These are phyloP conservation scores for Ramichloridium luteum DNA, from an alignment of 2,329 filamentous ascomycete genomes.

Conservation along the genomic window DNA sequence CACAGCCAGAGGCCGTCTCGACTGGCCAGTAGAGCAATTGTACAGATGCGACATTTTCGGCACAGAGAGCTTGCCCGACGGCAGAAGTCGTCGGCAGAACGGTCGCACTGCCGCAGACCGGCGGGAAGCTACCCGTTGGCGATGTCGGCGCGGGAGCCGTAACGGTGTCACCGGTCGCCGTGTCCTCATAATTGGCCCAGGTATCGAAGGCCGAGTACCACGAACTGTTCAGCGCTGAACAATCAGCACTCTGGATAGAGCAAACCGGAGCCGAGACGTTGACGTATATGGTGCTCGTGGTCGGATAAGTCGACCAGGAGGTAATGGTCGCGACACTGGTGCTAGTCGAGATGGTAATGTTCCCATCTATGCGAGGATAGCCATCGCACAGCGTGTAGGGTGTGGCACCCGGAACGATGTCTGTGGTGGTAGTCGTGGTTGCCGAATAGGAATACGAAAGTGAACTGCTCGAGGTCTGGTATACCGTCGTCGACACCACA, in stretches of 20 bases:
- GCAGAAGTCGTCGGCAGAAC: neutral
- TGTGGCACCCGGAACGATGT: neutral
- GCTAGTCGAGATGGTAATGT: conserved; percentile 6
- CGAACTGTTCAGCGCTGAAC: conserved; percentile 4
- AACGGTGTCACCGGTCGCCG: neutral
- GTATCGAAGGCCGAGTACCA: conserved; percentile 1
- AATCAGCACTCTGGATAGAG: conserved; percentile 11
- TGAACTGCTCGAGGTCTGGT: neutral
- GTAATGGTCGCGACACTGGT: neutral
- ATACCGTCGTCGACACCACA: neutral
- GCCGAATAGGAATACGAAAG: neutral
- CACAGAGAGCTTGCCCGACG: conserved; percentile 6
- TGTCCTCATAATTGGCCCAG: too few relatives aligned
- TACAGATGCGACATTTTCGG: conserved; percentile 9
- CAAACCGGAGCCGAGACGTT: conserved; percentile 11
- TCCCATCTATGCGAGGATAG: conserved; percentile 13
- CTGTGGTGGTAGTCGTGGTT: neutral
- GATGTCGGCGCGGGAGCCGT: conserved; percentile 1
- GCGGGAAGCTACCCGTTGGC: neutral
- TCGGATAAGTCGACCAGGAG: conserved; percentile 1
- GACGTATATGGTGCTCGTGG: neutral
- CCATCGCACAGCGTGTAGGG: conserved; percentile 17
- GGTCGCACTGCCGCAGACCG: conserved; percentile 9
- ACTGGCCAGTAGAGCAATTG: conserved; percentile 14
- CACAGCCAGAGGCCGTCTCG: conserved; percentile 3